Percentiles rank a stretch among this genome's conserved stretches.
Evolutionary conservation across 2,329 filamentous ascomycete species (phyloP).

Genomic region (Neonectria ditissima): DNA sequence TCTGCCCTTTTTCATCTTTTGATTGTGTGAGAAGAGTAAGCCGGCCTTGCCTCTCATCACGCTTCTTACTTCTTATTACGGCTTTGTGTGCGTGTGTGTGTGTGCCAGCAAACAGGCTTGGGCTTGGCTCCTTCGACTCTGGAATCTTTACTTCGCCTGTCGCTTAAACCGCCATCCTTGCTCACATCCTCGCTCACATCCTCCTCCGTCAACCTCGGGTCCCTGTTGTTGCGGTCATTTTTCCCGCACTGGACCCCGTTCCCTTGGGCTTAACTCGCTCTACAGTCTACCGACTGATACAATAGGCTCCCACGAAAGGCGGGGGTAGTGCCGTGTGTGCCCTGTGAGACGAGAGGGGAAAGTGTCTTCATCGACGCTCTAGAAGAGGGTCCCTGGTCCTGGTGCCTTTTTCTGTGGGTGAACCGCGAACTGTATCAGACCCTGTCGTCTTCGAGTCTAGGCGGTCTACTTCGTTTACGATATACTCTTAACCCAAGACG

Average conservation of each 20-base stretch:
- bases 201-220: constrained; percentile 37
- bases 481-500: constrained; percentile 40
- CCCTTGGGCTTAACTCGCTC: constrained; percentile 35
- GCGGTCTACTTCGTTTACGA: constrained; percentile 33
- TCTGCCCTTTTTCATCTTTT: constrained; percentile 4
- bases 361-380: constrained; percentile 34
- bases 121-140: constrained; percentile 34
- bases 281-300: constrained; percentile 20
- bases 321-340: constrained; percentile 36
- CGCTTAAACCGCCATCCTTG: constrained; percentile 42
- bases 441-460: constrained; percentile 39
- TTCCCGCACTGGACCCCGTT: constrained; percentile 42
- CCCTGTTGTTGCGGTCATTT: constrained; percentile 42
- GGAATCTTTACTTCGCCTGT: constrained; percentile 33
- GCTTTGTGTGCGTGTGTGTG: constrained; percentile 19
- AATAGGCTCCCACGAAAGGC: constrained; percentile 41
- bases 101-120: constrained; percentile 33
- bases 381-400: constrained; percentile 39
- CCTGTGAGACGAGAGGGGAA: constrained; percentile 42
- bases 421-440: constrained; percentile 46
- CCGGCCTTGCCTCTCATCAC: constrained; percentile 21
- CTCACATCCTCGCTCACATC: constrained; percentile 32
- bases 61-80: constrained; percentile 18
- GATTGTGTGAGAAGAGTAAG: constrained; percentile 7
- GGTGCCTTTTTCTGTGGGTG: constrained; percentile 35